Evolutionary conservation across 768 basidiomycete species (phyloP).

Genomic region (Termitomyces sp.): DNA sequence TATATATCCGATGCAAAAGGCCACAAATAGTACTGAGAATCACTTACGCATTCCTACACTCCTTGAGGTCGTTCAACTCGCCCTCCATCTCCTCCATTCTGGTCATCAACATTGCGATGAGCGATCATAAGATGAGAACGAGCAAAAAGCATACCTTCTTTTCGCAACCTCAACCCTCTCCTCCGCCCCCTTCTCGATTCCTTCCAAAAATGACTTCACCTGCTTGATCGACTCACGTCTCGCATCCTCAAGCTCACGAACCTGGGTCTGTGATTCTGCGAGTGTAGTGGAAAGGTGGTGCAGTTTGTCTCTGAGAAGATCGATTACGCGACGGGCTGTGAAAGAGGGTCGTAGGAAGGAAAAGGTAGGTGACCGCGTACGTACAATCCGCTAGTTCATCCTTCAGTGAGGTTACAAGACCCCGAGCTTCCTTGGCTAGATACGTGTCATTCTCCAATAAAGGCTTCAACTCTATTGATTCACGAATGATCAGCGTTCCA

Average conservation of each 20-base stretch:
- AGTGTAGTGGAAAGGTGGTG: slow-evolving; percentile 26
- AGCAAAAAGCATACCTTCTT: neutral
- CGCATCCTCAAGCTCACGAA: slow-evolving; percentile 30
- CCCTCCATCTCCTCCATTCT: neutral
- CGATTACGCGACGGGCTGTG: slow-evolving; percentile 30
- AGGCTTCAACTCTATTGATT: slow-evolving; percentile 12
- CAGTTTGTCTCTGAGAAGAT: slow-evolving; percentile 33
- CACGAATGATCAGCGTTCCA: neutral
- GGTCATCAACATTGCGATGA: neutral
- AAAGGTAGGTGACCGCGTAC: neutral
- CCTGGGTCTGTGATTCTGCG: slow-evolving; percentile 23
- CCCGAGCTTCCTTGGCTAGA: slow-evolving; percentile 18
- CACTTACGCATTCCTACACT: neutral
- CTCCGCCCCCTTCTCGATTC: neutral
- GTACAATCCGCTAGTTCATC: slow-evolving; percentile 23
- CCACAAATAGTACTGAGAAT: neutral
- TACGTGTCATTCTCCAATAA: slow-evolving; percentile 18
- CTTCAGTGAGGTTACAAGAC: slow-evolving; percentile 18
- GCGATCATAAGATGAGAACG: neutral
- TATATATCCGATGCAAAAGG: neutral
- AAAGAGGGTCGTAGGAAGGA: neutral
- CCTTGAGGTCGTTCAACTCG: neutral
- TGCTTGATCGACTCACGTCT: slow-evolving; percentile 16
- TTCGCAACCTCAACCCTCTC: neutral
- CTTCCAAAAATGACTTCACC: slow-evolving; percentile 12